Percentiles rank a stretch among this genome's conserved stretches.
phyloP scores from a whole-genome alignment of 1,139 yeast species.

The Pichia sp. region DNA sequence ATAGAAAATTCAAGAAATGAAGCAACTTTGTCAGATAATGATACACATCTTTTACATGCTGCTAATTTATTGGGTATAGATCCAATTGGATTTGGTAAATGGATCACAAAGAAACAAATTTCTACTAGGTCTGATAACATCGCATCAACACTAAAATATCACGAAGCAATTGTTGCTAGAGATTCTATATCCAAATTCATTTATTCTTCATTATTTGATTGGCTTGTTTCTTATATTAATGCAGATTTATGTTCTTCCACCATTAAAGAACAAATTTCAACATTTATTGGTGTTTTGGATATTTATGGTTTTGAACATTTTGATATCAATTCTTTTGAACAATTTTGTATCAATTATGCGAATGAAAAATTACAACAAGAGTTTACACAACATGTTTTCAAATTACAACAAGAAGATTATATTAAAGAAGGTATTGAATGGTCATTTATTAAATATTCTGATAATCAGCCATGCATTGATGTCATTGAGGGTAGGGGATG shows the following conservation, averaged over 20 bases:
- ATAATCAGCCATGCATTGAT: constrained; percentile 94
- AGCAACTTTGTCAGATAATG: constrained; percentile 76
- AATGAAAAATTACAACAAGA: constrained; percentile 97
- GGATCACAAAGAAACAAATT: constrained; percentile 92
- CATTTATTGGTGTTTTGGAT: constrained; percentile 95
- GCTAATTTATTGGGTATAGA: constrained; percentile 82
- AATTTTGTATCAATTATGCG: constrained; percentile 95
- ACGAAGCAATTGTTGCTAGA: constrained; percentile 85
- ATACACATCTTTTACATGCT: constrained; percentile 74
- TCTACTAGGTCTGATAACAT: constrained; percentile 88
- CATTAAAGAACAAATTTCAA: constrained; percentile 45
- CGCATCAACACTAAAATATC: constrained; percentile 71
- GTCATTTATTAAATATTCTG: constrained; percentile 94
- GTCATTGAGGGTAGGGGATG: constrained; percentile 88
- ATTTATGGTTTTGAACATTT: constrained; percentile 97
- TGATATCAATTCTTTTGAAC: constrained; percentile 90
- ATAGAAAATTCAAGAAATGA: constrained; percentile 81
- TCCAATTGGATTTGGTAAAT: constrained; percentile 66
- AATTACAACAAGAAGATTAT: constrained; percentile 94
- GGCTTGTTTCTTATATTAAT: constrained; percentile 86
- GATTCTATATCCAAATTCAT: constrained; percentile 95
- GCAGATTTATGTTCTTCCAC: constrained; percentile 72
- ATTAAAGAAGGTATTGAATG: constrained; percentile 89
- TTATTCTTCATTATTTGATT: constrained; percentile 86
- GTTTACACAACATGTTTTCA: constrained; percentile 94